Evolutionary conservation across 345 rosid genomes (phyloP), one percentile per base, ranked within the genome.

Genomic region (Dipteronia sinensis): DNA sequence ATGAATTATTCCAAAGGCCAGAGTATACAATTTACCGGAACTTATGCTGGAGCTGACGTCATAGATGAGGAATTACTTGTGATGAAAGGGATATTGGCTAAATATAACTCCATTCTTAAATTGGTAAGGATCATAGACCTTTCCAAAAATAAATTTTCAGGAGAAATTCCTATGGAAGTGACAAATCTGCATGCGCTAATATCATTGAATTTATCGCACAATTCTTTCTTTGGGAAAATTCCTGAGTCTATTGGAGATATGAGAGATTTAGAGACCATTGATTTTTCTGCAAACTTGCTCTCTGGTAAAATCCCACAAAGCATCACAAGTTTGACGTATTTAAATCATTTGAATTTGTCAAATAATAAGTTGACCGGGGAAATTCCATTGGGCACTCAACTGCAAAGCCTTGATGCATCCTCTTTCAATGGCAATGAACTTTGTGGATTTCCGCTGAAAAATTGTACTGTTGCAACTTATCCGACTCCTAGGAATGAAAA

Each of bases 71-170:
- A 0, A 2, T 31, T 31, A 34, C 38, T 34, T 34, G 38, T 34
- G 38, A 34, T 34, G 38, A 15, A 15, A 11, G 6, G 5, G 2
- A 49, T 0, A 34, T 0, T 4, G 0, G 4, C 6, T 0, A 4
- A 49, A 49, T 49, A 49, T 49, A 49, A 49, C 16, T 12, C 55
- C 55, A 49, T 49, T 49, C 55, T 49, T 4, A 49, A 49, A 0
- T 49, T 49, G 55, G 55, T 49, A 49, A 3, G 19, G 16, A 0
- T 0, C 4, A 49, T 49, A 49, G 55, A 49, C 16, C 55, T 49
- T 49, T 49, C 55, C 19, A 49, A 15, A 12, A 49, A 49, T 15
- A 49, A 2, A 11, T 49, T 49, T 11, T 49, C 55, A 0, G 55
- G 55, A 49, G 55, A 49, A 15, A 3, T 49, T 49, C 55, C 55